Evolutionary conservation across 83 land plant genomes (phyloP).

Genomic region (Picea mariana): DNA sequence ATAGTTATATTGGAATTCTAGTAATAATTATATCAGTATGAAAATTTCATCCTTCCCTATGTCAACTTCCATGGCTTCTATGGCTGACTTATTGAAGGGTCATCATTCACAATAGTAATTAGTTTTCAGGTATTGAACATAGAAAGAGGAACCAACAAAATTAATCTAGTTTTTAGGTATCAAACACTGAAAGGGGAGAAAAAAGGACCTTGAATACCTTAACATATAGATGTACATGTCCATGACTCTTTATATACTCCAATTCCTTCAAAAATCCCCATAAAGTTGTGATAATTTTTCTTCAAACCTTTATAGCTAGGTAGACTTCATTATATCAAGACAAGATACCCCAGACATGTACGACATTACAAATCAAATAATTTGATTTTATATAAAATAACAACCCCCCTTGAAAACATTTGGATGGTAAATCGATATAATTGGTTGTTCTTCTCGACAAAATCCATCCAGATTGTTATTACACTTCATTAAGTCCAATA

Average conservation of each 20-base stretch:
- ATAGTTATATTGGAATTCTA: not conserved
- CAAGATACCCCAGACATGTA: constrained; percentile 96
- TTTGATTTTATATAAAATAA: constrained; percentile 78
- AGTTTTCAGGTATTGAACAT: too few species aligned
- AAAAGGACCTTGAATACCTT: too few species aligned
- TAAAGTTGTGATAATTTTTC: constrained; percentile 21
- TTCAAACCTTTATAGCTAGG: constrained; percentile 82
- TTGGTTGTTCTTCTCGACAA: constrained; percentile 84
- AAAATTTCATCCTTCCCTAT: not conserved
- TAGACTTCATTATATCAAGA: constrained; percentile 80
- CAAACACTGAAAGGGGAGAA: not conserved
- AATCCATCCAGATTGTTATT: constrained; percentile 63
- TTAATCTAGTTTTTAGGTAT: not conserved
- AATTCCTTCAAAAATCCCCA: too few species aligned
- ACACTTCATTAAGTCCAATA: constrained; percentile 20
- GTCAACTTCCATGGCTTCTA: constrained; percentile 1
- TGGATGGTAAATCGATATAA: constrained; percentile 81
- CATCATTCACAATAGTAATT: not conserved
- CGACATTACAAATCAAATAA: constrained; percentile 93
- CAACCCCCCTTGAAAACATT: constrained; percentile 80
- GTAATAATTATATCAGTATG: not conserved
- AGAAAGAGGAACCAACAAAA: not conserved
- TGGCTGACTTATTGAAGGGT: not conserved
- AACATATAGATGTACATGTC: too few species aligned
- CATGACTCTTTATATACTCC: too few species aligned